These are phyloP conservation scores for Dactylorhiza incarnata DNA, from an alignment of 106 monocot species.

Conservation along the genomic window DNA sequence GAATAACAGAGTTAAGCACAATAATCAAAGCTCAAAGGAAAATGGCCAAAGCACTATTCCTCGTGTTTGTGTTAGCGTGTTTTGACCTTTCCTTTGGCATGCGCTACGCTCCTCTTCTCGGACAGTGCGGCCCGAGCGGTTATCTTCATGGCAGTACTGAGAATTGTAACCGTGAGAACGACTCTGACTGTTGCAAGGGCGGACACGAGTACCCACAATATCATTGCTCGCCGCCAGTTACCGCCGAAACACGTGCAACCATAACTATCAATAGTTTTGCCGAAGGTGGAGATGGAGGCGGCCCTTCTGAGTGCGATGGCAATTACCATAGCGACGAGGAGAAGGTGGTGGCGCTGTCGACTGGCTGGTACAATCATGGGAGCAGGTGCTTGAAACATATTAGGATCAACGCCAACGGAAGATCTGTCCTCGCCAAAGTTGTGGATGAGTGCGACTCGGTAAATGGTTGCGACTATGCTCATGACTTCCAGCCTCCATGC, in stretches of 20 bases:
- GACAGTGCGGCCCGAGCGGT: conserved; percentile 7
- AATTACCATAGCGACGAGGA: conserved; percentile 20
- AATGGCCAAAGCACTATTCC: neutral
- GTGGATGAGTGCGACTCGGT: conserved; percentile 42
- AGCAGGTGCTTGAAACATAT: conserved; percentile 22
- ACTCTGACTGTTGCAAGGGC: conserved; percentile 17
- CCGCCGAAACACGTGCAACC: conserved; percentile 10
- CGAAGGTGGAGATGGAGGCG: conserved; percentile 28
- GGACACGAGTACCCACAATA: conserved; percentile 25
- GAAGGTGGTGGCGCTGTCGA: conserved; percentile 25
- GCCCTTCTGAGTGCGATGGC: conserved; percentile 27
- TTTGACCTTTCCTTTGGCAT: neutral
- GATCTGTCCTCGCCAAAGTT: conserved; percentile 25
- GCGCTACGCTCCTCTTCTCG: neutral
- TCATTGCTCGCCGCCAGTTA: conserved; percentile 30
- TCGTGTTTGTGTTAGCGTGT: neutral
- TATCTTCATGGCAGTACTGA: conserved; percentile 12
- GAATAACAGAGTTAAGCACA: too few species aligned
- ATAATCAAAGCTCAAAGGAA: neutral
- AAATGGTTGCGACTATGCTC: conserved; percentile 29
- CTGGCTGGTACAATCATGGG: conserved; percentile 31
- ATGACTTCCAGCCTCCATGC: conserved; percentile 30
- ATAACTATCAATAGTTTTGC: conserved; percentile 32
- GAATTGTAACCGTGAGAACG: conserved; percentile 20
- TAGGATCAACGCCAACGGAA: conserved; percentile 28